Percentiles rank a stretch among this genome's conserved stretches.
Conservation (phyloP, 306 rosid genomes). For the Rosa persica region DNA sequence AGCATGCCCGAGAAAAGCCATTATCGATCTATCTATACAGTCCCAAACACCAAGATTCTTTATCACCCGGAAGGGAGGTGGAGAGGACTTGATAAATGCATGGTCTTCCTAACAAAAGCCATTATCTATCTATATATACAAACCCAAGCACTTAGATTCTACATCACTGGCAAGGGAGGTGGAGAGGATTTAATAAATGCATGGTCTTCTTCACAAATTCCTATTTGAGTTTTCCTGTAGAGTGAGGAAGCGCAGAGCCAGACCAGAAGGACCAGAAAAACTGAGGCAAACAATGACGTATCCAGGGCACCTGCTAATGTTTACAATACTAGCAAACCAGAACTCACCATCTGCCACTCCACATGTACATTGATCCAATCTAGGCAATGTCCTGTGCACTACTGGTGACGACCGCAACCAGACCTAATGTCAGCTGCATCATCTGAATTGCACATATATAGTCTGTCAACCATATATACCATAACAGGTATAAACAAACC, state of each 20-base stretch:
- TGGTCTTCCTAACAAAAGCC: neutral
- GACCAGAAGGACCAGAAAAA: conserved; percentile 47
- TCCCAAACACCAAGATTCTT: neutral
- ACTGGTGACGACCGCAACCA: conserved; percentile 70
- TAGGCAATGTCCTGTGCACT: conserved; percentile 62
- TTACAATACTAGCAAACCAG: conserved; percentile 55
- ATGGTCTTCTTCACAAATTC: conserved; percentile 10
- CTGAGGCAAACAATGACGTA: conserved; percentile 48
- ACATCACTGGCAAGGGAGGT: neutral
- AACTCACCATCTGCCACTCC: conserved; percentile 52
- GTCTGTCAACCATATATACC: neutral
- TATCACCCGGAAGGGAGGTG: neutral
- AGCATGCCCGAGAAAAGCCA: neutral
- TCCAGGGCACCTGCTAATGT: conserved; percentile 52
- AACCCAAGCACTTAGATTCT: neutral
- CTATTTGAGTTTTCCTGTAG: conserved; percentile 51
- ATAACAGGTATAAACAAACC: neutral
- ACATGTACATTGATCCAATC: conserved; percentile 51
- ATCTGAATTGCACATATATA: neutral
- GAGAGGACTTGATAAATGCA: neutral
- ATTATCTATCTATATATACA: neutral
- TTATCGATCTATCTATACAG: neutral
- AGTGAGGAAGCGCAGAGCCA: conserved; percentile 57
- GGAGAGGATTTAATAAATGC: neutral
- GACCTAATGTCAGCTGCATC: conserved; percentile 65